Evolutionary conservation across 202 grass and related monocot genomes (phyloP).

Genomic region (Zizania palustris): DNA sequence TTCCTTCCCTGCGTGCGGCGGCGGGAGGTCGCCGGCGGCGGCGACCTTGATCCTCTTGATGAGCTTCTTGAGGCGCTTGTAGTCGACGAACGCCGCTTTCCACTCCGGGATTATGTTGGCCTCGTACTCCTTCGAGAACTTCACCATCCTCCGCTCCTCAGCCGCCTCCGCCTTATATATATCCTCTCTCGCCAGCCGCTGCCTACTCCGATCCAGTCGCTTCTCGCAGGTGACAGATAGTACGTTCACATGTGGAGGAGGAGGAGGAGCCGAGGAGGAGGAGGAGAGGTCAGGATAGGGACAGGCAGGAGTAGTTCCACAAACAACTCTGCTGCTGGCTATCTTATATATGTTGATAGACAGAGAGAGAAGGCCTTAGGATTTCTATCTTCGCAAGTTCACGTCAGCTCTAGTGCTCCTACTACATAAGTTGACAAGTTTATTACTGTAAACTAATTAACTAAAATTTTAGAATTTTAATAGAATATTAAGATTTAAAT

Average conservation of each 20-base stretch:
- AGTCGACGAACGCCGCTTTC: constrained; percentile 79
- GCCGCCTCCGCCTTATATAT: too few relatives aligned
- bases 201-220: too few relatives aligned
- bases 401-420: not conserved
- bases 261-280: not conserved
- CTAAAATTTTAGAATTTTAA: too few relatives aligned
- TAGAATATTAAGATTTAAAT: too few relatives aligned
- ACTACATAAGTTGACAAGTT: not conserved
- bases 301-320: constrained; percentile 35
- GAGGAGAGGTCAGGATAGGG: not conserved
- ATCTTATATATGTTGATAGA: constrained; percentile 37
- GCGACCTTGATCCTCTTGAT: constrained; percentile 82
- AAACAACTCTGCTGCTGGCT: constrained; percentile 33
- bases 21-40: not conserved
- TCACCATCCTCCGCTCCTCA: constrained; percentile 57
- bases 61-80: constrained; percentile 86
- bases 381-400: too few relatives aligned
- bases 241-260: too few relatives aligned
- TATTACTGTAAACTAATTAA: too few relatives aligned
- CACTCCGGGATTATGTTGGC: constrained; percentile 92
- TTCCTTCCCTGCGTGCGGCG: not conserved
- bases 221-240: too few relatives aligned
- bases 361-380: not conserved
- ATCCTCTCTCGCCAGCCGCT: too few relatives aligned
- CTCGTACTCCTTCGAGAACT: constrained; percentile 91